Evolutionary conservation across 2,329 filamentous ascomycete genomes (phyloP).

Genomic region (Purpureocillium lavendulum): DNA sequence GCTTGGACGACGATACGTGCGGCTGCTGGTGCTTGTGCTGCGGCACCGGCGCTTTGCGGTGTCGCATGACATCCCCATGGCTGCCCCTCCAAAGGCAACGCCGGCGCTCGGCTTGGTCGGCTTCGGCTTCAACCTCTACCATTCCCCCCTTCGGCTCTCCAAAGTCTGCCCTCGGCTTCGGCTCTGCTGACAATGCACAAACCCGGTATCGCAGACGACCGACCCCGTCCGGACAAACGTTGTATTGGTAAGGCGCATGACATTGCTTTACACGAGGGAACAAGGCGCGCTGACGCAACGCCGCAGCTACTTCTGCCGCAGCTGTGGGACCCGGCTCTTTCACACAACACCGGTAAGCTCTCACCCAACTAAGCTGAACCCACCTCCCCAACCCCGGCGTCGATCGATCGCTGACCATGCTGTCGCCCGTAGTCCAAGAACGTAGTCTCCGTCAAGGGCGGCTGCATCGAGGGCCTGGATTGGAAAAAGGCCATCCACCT

Average conservation of each 20-base stretch:
- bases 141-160: background rate
- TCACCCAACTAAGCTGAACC: too few relatives aligned
- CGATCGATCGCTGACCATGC: background rate
- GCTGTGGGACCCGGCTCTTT: slow-evolving; percentile 57
- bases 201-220: slow-evolving; percentile 33
- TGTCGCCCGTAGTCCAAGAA: slow-evolving; percentile 16
- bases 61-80: too few relatives aligned
- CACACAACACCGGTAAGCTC: slow-evolving; percentile 46
- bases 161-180: too few relatives aligned
- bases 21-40: too few relatives aligned
- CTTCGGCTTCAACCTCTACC: background rate
- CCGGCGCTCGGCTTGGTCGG: background rate
- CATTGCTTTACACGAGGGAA: too few relatives aligned
- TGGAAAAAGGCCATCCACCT: slow-evolving; percentile 56
- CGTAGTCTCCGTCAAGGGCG: slow-evolving; percentile 58
- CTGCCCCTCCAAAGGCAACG: too few relatives aligned
- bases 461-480: slow-evolving; percentile 55
- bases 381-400: background rate
- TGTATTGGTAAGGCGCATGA: slow-evolving; percentile 42
- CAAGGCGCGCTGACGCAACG: too few relatives aligned
- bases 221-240: slow-evolving; percentile 45
- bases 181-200: too few relatives aligned
- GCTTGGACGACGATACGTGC: too few relatives aligned
- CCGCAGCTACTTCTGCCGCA: slow-evolving; percentile 54
- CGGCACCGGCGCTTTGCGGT: too few relatives aligned